Conservation (phyloP, 495 filamentous ascomycete species). For the Aspergillus ellipticus region DNA sequence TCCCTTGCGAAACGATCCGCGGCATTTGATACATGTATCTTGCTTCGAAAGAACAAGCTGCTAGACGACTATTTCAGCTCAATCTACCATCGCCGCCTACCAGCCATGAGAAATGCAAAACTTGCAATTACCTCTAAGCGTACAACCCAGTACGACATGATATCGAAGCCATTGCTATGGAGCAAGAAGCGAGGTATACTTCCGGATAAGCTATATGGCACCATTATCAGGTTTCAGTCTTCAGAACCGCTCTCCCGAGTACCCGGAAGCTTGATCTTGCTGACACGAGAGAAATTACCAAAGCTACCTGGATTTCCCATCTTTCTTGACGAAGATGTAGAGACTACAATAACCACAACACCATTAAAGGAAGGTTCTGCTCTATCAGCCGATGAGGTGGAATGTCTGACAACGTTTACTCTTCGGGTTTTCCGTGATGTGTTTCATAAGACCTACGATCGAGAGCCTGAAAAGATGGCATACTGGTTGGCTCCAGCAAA, state of each 20-base stretch:
- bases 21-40: slow-evolving; percentile 79
- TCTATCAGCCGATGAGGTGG: slow-evolving; percentile 37
- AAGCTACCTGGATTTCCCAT: slow-evolving; percentile 65
- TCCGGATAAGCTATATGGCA: slow-evolving; percentile 59
- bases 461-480: slow-evolving; percentile 59
- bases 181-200: slow-evolving; percentile 42
- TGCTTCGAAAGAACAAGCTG: slow-evolving; percentile 61
- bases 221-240: slow-evolving; percentile 57
- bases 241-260: slow-evolving; percentile 55
- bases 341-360: slow-evolving; percentile 52
- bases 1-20: slow-evolving; percentile 82
- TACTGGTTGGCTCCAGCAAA: slow-evolving; percentile 79
- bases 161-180: slow-evolving; percentile 78
- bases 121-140: slow-evolving; percentile 78
- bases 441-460: slow-evolving; percentile 81
- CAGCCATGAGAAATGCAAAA: slow-evolving; percentile 85
- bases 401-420: slow-evolving; percentile 63
- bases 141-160: slow-evolving; percentile 69
- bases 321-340: slow-evolving; percentile 59
- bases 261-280: slow-evolving; percentile 63
- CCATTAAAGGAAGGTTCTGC: slow-evolving; percentile 37
- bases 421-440: slow-evolving; percentile 76
- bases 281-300: slow-evolving; percentile 66
- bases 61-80: slow-evolving; percentile 73
- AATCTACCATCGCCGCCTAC: slow-evolving; percentile 67